These are phyloP conservation scores for Hibiscus tridactylites DNA, from an alignment of 345 rosid genomes.

Conservation along the genomic window DNA sequence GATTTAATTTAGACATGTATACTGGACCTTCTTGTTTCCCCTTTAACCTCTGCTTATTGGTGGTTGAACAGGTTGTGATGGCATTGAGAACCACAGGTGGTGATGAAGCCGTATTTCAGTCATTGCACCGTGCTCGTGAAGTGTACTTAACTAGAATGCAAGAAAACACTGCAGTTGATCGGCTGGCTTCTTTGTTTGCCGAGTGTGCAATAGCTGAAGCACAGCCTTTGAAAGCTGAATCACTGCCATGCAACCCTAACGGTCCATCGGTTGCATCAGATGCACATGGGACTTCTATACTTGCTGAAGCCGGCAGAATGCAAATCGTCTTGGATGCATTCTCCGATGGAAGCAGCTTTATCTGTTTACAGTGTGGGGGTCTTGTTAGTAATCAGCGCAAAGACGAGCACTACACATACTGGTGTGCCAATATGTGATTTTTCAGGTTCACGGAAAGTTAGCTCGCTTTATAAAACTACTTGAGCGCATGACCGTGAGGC, in stretches of 20 bases:
- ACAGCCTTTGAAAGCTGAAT: slow-evolving; percentile 38
- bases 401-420: slow-evolving; percentile 82
- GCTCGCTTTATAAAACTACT: not conserved
- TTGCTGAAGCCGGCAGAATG: slow-evolving; percentile 65
- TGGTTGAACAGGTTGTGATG: slow-evolving; percentile 58
- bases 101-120: slow-evolving; percentile 59
- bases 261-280: slow-evolving; percentile 21
- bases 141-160: slow-evolving; percentile 48
- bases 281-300: slow-evolving; percentile 53
- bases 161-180: slow-evolving; percentile 53
- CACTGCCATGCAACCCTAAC: slow-evolving; percentile 11
- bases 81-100: slow-evolving; percentile 70
- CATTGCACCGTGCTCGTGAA: slow-evolving; percentile 66
- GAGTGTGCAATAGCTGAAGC: slow-evolving; percentile 88
- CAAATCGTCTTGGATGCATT: slow-evolving; percentile 82
- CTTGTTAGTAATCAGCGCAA: slow-evolving; percentile 75
- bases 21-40: not conserved
- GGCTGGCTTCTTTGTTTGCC: slow-evolving; percentile 80
- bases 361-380: slow-evolving; percentile 87
- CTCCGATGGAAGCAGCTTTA: slow-evolving; percentile 91
- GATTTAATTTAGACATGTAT: not conserved
- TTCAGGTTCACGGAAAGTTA: not conserved
- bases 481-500: not conserved
- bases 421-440: slow-evolving; percentile 57
- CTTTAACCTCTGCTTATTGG: slow-evolving; percentile 7